phyloP scores from a whole-genome alignment of 495 filamentous ascomycete genomes.

The Penicillium crystallinum region DNA sequence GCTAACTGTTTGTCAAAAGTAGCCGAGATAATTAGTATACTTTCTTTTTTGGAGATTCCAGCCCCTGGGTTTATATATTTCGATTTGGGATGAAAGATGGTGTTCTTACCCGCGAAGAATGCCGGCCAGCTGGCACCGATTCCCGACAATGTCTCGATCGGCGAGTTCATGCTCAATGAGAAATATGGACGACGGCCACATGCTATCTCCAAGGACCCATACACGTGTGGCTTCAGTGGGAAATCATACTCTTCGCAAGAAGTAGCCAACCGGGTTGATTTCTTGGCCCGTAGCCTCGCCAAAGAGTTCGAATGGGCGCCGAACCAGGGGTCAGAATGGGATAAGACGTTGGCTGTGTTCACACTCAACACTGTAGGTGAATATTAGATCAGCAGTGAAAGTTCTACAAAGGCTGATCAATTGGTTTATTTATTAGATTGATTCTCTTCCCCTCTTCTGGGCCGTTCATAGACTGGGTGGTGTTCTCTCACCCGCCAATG shows the following conservation, averaged over 20 bases:
- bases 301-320: slow-evolving; percentile 71
- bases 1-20: not conserved
- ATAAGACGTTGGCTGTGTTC: slow-evolving; percentile 76
- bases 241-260: slow-evolving; percentile 63
- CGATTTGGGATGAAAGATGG: slow-evolving; percentile 51
- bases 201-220: slow-evolving; percentile 62
- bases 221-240: slow-evolving; percentile 76
- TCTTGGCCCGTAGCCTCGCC: slow-evolving; percentile 63
- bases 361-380: slow-evolving; percentile 70
- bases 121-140: slow-evolving; percentile 63
- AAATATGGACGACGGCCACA: slow-evolving; percentile 63
- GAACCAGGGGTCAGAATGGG: slow-evolving; percentile 75
- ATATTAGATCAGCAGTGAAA: not conserved
- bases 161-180: slow-evolving; percentile 77
- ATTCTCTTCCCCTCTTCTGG: slow-evolving; percentile 71
- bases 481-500: slow-evolving; percentile 75
- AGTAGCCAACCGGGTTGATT: slow-evolving; percentile 61
- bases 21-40: not conserved
- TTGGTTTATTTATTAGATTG: slow-evolving; percentile 53
- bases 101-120: slow-evolving; percentile 68
- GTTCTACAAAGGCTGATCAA: not conserved
- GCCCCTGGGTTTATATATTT: not conserved
- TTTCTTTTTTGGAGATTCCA: not conserved
- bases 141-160: slow-evolving; percentile 70
- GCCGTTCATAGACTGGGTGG: slow-evolving; percentile 72